Percentiles rank a stretch among this genome's conserved stretches.
phyloP scores from a whole-genome alignment of 2,329 filamentous ascomycete species.

The Furcasterigmium furcatum region DNA sequence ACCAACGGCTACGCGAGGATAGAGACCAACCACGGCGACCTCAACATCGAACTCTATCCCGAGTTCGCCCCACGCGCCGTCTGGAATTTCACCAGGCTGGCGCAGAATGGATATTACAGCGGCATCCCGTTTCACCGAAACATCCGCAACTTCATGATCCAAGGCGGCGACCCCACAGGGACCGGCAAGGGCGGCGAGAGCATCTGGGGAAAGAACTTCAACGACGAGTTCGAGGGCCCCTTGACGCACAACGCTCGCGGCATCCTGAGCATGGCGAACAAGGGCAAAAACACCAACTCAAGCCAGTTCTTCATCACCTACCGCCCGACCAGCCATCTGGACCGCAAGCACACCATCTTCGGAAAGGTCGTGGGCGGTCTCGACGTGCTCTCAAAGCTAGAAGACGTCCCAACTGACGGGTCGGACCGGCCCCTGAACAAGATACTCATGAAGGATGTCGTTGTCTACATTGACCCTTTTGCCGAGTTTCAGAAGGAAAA shows the following conservation, averaged over 20 bases:
- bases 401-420: conserved; percentile 73
- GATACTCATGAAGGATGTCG: conserved; percentile 77
- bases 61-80: conserved; percentile 91
- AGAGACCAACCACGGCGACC: conserved; percentile 76
- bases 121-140: conserved; percentile 86
- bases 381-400: conserved; percentile 70
- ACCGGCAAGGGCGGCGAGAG: conserved; percentile 87
- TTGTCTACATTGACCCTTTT: conserved; percentile 91
- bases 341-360: conserved; percentile 97
- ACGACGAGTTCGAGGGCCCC: conserved; percentile 89
- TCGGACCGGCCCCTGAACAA: conserved; percentile 72
- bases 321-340: conserved; percentile 77
- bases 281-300: conserved; percentile 96
- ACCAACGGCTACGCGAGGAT: conserved; percentile 89
- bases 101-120: conserved; percentile 87
- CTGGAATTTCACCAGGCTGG: conserved; percentile 91
- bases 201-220: conserved; percentile 92
- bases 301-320: conserved; percentile 96
- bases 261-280: conserved; percentile 92
- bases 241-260: conserved; percentile 79
- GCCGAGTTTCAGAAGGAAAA: conserved; percentile 84
- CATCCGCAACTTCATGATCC: conserved; percentile 96
- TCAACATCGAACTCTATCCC: conserved; percentile 87
- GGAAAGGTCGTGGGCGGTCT: conserved; percentile 77
- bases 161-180: conserved; percentile 90